Conservation (phyloP, 2,329 filamentous ascomycete genomes). For the Trichoderma asperellum region DNA sequence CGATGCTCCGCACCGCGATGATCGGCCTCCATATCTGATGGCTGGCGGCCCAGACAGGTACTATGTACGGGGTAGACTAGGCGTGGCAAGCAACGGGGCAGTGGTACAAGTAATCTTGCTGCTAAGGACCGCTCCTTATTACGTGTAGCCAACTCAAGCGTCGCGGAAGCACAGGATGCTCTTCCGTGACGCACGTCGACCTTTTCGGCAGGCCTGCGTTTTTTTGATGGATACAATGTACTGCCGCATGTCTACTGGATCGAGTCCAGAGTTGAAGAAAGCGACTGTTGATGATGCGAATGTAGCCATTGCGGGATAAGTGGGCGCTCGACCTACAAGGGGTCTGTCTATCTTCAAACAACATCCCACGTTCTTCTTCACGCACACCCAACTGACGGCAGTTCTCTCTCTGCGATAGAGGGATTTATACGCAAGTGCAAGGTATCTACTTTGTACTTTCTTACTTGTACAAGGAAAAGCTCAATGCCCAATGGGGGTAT, state of each 20-base stretch:
- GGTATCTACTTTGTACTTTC: background rate
- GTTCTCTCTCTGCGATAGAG: background rate
- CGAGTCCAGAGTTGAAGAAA: background rate
- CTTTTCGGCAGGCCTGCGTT: slow-evolving; percentile 21
- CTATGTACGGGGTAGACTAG: slow-evolving; percentile 26
- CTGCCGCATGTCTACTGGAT: background rate
- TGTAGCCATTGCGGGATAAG: slow-evolving; percentile 18
- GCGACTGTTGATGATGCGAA: slow-evolving; percentile 15
- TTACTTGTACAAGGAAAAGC: background rate
- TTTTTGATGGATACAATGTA: background rate
- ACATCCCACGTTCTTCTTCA: background rate
- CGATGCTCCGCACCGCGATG: slow-evolving; percentile 28
- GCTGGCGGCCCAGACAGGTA: slow-evolving; percentile 16
- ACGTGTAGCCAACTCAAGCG: slow-evolving; percentile 9
- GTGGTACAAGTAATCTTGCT: slow-evolving; percentile 7
- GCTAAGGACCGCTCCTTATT: background rate
- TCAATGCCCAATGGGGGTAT: background rate
- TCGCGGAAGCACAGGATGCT: slow-evolving; percentile 20
- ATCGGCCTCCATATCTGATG: slow-evolving; percentile 28
- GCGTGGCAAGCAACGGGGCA: background rate
- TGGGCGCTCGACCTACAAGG: background rate
- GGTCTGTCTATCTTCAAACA: background rate
- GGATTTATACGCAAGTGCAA: background rate
- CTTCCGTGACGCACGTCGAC: slow-evolving; percentile 26
- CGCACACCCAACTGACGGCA: background rate